Evolutionary conservation across 2,329 filamentous ascomycete species (phyloP), one percentile per base, ranked within the genome.

Genomic region (Sphaerulina populicola): DNA sequence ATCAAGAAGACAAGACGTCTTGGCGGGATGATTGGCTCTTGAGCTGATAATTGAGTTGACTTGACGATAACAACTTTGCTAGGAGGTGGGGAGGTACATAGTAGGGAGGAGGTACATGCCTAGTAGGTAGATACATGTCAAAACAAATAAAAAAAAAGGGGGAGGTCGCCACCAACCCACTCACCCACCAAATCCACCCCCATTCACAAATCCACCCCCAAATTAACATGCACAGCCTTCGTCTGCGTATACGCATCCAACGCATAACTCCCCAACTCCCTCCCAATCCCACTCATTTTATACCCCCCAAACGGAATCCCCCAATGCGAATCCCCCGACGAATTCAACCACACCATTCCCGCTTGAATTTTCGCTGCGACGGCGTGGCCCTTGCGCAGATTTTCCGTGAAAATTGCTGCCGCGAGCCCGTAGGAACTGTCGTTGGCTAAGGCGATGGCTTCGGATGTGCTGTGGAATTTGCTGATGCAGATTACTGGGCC

Each of bases 271-370:
- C 49, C 49, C 8, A 44, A 33, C 38, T 51, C 49, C 27, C 49
- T 23, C 4, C 49, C 49, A 43, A 49, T 46, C 27, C 53, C 52
- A 11, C 40, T 46, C 4, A 41, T 74, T 68, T 82, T 82, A 6
- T 80, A 76, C 7, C 50, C 50, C 1, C 44, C 48, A 38, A 51
- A 51, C 3, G 48, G 48, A 21, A 43, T 51, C 2, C 41, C 42
- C 27, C 21, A 43, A 27, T 51, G 48, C 12, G 48, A 44, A 29
- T 42, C 74, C 75, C 67, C 75, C 75, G 58, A 73, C 77, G 60
- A 47, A 33, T 86, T 86, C 62, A 86, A 77, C 71, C 81, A 83
- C 4, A 86, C 81, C 76, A 83, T 84, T 35, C 83, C 83, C 9
- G 79, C 76, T 65, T 85, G 80, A 41, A 86, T 71, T 18, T 61